Evolutionary conservation across 352 stramenopile species (phyloP).

Genomic region (Globisporangium splendens): DNA sequence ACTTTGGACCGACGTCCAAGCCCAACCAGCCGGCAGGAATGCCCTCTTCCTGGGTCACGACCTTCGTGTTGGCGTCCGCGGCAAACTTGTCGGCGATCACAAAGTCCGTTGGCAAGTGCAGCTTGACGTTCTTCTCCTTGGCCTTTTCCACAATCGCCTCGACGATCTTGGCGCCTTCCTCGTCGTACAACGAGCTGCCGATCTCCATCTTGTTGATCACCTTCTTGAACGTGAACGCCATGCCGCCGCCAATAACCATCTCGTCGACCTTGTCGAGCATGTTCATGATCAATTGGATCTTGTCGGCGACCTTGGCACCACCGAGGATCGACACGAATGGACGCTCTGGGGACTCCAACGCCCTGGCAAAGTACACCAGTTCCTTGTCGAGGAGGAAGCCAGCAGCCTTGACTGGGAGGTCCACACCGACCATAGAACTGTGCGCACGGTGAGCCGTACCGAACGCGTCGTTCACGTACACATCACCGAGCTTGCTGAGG

Average conservation of each 20-base stretch:
- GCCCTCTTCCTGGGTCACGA: slow-evolving; percentile 86
- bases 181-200: slow-evolving; percentile 92
- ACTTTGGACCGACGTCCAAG: slow-evolving; percentile 97
- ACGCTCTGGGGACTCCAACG: slow-evolving; percentile 95
- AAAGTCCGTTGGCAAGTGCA: slow-evolving; percentile 97
- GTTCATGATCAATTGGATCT: slow-evolving; percentile 99
- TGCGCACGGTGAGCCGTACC: slow-evolving; percentile 98
- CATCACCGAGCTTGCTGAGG: slow-evolving; percentile 91
- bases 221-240: slow-evolving; percentile 99
- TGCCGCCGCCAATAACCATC: slow-evolving; percentile 98
- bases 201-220: slow-evolving; percentile 96
- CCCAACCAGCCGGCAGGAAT: slow-evolving; percentile 98
- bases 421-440: slow-evolving; percentile 97
- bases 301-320: slow-evolving; percentile 99
- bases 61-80: slow-evolving; percentile 90
- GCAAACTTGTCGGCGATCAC: slow-evolving; percentile 98
- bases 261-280: slow-evolving; percentile 99
- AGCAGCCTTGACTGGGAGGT: slow-evolving; percentile 83
- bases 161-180: slow-evolving; percentile 83
- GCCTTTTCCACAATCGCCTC: slow-evolving; percentile 96
- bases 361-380: slow-evolving; percentile 98
- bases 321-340: slow-evolving; percentile 98
- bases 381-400: slow-evolving; percentile 99
- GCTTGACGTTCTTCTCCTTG: slow-evolving; percentile 95
- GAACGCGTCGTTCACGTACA: slow-evolving; percentile 99